phyloP scores from a whole-genome alignment of 108 stramenopile species.

The Pseudonitzschia delicatissima region DNA sequence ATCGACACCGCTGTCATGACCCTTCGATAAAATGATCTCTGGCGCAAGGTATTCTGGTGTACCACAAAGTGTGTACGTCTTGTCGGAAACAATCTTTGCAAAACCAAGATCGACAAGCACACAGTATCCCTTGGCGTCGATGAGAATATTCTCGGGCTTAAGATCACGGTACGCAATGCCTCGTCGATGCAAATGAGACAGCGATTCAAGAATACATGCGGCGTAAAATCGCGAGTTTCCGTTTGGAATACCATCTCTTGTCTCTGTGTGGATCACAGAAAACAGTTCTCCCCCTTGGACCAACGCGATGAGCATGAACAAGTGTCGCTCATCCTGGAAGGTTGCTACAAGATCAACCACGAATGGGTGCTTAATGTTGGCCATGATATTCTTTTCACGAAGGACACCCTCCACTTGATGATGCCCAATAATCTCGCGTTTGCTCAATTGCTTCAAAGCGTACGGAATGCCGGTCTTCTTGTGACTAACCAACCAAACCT shows the following conservation, averaged over 20 bases:
- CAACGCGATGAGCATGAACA: constrained; percentile 91
- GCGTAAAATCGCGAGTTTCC: constrained; percentile 87
- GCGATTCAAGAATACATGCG: constrained; percentile 75
- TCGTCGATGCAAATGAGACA: constrained; percentile 72
- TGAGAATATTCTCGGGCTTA: constrained; percentile 85
- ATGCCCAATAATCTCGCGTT: constrained; percentile 96
- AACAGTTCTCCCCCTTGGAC: constrained; percentile 95
- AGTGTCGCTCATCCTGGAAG: constrained; percentile 85
- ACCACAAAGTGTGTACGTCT: constrained; percentile 97
- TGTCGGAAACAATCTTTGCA: constrained; percentile 96
- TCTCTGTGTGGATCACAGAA: constrained; percentile 88
- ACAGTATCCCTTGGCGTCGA: constrained; percentile 92
- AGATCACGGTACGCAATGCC: constrained; percentile 93
- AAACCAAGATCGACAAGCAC: constrained; percentile 99
- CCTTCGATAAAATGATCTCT: constrained; percentile 97
- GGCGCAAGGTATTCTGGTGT: constrained; percentile 99
- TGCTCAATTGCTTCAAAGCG: constrained; percentile 89
- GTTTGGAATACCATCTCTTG: constrained; percentile 88
- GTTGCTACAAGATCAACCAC: constrained; percentile 88
- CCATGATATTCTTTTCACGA: constrained; percentile 91
- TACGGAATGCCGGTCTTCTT: constrained; percentile 72
- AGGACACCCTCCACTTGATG: constrained; percentile 95
- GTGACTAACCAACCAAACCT: constrained; percentile 97
- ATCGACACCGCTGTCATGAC: constrained; percentile 98
- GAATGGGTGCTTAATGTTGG: constrained; percentile 89